Evolutionary conservation across 2,329 filamentous ascomycete genomes (phyloP), one percentile per base, ranked within the genome.

Genomic region (Podosphaera fusca): DNA sequence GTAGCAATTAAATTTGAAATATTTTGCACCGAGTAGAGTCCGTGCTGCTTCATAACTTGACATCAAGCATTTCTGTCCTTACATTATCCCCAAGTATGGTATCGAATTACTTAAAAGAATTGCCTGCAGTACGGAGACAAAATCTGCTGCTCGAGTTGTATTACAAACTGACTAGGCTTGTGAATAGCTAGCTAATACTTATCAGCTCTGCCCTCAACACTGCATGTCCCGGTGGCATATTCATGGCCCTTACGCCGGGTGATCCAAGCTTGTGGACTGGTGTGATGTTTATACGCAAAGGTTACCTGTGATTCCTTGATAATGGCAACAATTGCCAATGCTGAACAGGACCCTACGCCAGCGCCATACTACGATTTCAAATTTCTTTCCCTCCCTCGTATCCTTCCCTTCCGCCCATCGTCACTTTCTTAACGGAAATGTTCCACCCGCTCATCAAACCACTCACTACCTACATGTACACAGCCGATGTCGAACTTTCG

Each of bases 371-470:
- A 60, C 85, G 89, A 64, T 94, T 96, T 70, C 83, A 92, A 63
- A 84, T 96, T 61, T 83, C 82, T 31, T 96, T 96, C 65, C 86
- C 89, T 40, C 75, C 84, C 59, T 76, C 77, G 45, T 95, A 94
- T 67, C 90, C 90, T 10, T 72, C 75, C 55, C 72, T 86, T 29
- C 86, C 90, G 55, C 92, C 92, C 8, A 74, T 89, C 21, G 80
- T 98, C 62, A 90, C 84, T 57, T 95, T 98, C 69, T 79, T 81
- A 51, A 94, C 87, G 63, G 90, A 96, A 67, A 84, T 96, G 63
- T 98, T 96, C 69, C 90, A 98, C 68, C 90, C 90, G 21, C 75
- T 98, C 47, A 82, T 96, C 62, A 88, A 89, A 6, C 89, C 92
- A 42, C 75, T 94, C 60, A 95, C 88, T n/a, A 95, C 87, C 2